phyloP scores from a whole-genome alignment of 2,329 filamentous ascomycete species.

The Chaetomiaceae sp. region DNA sequence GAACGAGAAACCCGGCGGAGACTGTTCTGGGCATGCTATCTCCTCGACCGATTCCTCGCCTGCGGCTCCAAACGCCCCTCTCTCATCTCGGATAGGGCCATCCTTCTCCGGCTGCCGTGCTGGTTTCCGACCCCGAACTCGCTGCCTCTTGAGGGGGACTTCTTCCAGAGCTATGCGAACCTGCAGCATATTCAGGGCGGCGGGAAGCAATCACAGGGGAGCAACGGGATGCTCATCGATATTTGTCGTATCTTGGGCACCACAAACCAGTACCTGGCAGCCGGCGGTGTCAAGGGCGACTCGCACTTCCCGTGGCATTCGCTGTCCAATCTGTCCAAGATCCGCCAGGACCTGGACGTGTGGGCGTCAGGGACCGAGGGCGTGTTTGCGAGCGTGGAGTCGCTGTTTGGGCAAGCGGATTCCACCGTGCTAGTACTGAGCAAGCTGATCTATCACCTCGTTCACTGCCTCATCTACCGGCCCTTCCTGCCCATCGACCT shows the following conservation, averaged over 20 bases:
- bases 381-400: constrained; percentile 69
- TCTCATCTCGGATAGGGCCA: constrained; percentile 71
- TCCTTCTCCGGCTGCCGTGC: constrained; percentile 69
- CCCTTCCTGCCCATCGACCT: constrained; percentile 83
- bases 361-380: constrained; percentile 81
- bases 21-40: constrained; percentile 86
- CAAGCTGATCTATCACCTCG: constrained; percentile 81
- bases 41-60: constrained; percentile 77
- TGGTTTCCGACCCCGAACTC: constrained; percentile 61
- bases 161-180: constrained; percentile 76
- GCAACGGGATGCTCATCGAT: constrained; percentile 76
- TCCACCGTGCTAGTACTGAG: constrained; percentile 74
- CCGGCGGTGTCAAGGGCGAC: constrained; percentile 81
- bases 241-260: constrained; percentile 77
- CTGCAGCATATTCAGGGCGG: constrained; percentile 65
- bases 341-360: constrained; percentile 76
- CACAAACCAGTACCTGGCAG: constrained; percentile 78
- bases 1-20: constrained; percentile 73
- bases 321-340: constrained; percentile 78
- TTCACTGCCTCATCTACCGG: constrained; percentile 81
- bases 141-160: constrained; percentile 67
- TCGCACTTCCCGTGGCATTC: constrained; percentile 90
- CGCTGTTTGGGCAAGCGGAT: constrained; percentile 71
- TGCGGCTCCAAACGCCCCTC: constrained; percentile 78
- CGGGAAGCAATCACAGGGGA: constrained; percentile 67